Percentiles rank a stretch among this genome's conserved stretches.
Evolutionary conservation across 495 filamentous ascomycete genomes (phyloP).

Genomic region (Neurospora sp.): DNA sequence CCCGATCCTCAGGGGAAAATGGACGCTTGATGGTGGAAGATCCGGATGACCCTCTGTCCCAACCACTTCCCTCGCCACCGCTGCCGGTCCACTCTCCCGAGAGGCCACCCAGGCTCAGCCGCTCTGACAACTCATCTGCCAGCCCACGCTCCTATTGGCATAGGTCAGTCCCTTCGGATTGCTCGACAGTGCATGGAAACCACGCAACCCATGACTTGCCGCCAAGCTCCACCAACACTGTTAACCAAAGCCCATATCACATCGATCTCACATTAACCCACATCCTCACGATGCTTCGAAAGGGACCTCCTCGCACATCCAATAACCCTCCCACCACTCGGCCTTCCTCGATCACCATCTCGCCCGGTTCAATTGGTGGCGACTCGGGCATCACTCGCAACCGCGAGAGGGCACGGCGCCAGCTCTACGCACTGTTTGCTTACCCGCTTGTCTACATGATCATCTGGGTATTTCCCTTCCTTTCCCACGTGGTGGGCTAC

Average conservation of each 20-base stretch:
- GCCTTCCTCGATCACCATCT: slow-evolving; percentile 2
- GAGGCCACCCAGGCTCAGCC: background rate
- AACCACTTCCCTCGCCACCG: background rate
- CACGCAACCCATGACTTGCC: background rate
- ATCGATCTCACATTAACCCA: slow-evolving; percentile 10
- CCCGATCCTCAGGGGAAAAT: slow-evolving; percentile 3
- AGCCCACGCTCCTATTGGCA: background rate
- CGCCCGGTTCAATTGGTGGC: slow-evolving; percentile 5
- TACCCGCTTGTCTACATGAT: slow-evolving; percentile 63
- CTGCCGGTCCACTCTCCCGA: slow-evolving; percentile 6
- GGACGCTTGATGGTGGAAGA: slow-evolving; percentile 9
- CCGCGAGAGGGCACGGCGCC: slow-evolving; percentile 49
- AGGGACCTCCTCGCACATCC: slow-evolving; percentile 4
- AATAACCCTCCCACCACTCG: background rate
- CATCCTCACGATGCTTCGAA: slow-evolving; percentile 12
- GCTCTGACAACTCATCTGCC: background rate
- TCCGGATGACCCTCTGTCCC: slow-evolving; percentile 3
- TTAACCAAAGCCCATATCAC: background rate
- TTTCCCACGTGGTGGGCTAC: slow-evolving; percentile 50
- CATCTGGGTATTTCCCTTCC: slow-evolving; percentile 64
- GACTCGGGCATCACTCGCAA: slow-evolving; percentile 22
- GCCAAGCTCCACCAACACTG: background rate
- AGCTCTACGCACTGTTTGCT: slow-evolving; percentile 58
- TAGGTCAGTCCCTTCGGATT: background rate
- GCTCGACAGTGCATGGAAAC: background rate